phyloP scores from a whole-genome alignment of 306 rosid species.

The Luffa aegyptiaca region DNA sequence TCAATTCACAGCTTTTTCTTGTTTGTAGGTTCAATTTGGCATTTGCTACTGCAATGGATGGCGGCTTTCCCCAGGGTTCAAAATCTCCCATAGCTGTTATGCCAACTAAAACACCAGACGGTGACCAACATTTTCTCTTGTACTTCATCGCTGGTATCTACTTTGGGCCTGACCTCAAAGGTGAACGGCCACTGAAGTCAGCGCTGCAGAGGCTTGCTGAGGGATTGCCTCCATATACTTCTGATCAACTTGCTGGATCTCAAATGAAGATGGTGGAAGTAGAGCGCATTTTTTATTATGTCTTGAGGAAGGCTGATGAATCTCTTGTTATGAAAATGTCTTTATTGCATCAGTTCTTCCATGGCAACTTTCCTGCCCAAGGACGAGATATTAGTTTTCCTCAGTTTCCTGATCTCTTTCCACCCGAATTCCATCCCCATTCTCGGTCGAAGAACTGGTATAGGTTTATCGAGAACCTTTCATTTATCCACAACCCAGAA shows the following conservation, averaged over 20 bases:
- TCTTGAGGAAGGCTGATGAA: constrained; percentile 7
- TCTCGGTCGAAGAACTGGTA: constrained; percentile 3
- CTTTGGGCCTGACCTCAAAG: constrained; percentile 5
- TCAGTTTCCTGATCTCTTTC: constrained; percentile 6
- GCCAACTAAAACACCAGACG: background rate
- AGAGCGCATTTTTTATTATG: background rate
- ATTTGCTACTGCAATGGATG: background rate
- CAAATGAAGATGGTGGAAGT: constrained; percentile 5
- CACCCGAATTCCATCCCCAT: constrained; percentile 1
- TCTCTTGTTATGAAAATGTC: constrained; percentile 2
- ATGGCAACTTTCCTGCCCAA: background rate
- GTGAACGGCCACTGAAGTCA: background rate
- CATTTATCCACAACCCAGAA: background rate
- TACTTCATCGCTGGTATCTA: background rate
- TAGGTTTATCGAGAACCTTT: background rate
- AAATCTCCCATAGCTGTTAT: background rate
- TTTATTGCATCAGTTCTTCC: background rate
- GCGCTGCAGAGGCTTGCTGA: constrained; percentile 3
- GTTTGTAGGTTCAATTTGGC: constrained; percentile 2
- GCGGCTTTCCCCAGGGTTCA: background rate
- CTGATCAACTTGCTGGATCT: constrained; percentile 7
- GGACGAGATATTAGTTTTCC: background rate
- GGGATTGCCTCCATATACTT: background rate
- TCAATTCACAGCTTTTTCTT: background rate
- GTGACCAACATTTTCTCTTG: constrained; percentile 5